Percentiles rank a stretch among this genome's conserved stretches.
These are phyloP conservation scores for Alternaria dauci DNA, from an alignment of 2,329 filamentous ascomycete species.

Conservation along the genomic window DNA sequence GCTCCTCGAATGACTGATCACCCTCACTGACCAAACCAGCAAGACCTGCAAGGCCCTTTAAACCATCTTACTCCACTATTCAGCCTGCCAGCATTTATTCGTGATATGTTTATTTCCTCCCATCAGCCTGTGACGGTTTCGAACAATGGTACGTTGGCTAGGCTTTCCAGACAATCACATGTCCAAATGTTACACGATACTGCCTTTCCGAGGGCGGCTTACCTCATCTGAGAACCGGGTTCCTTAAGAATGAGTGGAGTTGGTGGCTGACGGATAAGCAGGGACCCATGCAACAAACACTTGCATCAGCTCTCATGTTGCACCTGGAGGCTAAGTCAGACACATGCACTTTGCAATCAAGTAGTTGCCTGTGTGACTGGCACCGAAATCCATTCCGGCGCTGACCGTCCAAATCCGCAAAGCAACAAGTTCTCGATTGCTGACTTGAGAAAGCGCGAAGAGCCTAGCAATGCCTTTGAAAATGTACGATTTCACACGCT, in stretches of 20 bases:
- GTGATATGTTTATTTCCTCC: neutral
- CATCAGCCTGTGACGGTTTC: neutral
- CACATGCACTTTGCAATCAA: neutral
- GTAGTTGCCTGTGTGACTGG: neutral
- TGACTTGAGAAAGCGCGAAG: neutral
- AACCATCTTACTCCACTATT: neutral
- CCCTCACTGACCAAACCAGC: neutral
- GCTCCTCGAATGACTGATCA: neutral
- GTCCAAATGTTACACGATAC: neutral
- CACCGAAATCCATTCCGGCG: neutral
- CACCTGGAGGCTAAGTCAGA: conserved; percentile 2
- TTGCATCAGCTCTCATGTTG: neutral
- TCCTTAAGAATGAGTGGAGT: neutral
- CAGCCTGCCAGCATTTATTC: neutral
- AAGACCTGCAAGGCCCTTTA: neutral
- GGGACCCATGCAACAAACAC: neutral
- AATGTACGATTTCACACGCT: too few relatives aligned
- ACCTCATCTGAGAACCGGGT: conserved; percentile 3
- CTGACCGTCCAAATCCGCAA: neutral
- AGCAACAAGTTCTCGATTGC: neutral
- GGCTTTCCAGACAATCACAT: neutral
- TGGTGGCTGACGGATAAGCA: conserved; percentile 8
- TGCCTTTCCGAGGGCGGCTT: conserved; percentile 10
- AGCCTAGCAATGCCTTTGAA: neutral
- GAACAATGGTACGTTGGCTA: neutral